phyloP scores from a whole-genome alignment of 176 grass and related monocot genomes.

The Otatea glauca region DNA sequence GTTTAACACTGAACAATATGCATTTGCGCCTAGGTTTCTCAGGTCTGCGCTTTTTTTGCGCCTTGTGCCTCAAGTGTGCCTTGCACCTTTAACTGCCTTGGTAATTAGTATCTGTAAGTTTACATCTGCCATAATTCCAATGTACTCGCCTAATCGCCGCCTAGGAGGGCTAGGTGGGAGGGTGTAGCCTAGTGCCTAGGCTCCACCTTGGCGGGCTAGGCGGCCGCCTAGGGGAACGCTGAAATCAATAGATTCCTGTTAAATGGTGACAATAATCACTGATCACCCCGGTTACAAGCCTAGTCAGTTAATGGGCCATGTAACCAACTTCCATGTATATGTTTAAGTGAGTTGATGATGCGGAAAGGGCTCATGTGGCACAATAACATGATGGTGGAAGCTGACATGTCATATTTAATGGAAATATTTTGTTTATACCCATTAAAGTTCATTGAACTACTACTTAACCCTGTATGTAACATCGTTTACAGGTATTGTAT shows the following conservation, averaged over 20 bases:
- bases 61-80: too few species aligned
- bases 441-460: conserved; percentile 6
- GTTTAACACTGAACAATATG: too few species aligned
- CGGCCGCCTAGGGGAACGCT: too few species aligned
- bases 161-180: too few species aligned
- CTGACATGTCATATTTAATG: conserved; percentile 3
- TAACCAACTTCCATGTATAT: conserved; percentile 13
- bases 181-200: too few species aligned
- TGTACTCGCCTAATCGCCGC: too few species aligned
- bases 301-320: background rate
- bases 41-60: too few species aligned
- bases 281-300: conserved; percentile 15
- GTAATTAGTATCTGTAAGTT: background rate
- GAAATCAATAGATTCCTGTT: too few species aligned
- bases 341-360: conserved; percentile 1
- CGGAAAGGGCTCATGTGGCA: background rate
- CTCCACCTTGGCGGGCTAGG: too few species aligned
- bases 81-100: too few species aligned
- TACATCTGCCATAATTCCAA: conserved; percentile 14
- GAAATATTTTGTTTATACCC: background rate
- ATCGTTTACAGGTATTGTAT: conserved; percentile 77
- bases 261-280: background rate
- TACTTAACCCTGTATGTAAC: conserved; percentile 23
- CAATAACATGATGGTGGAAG: background rate
- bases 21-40: too few species aligned